Evolutionary conservation across 108 stramenopile species (phyloP), one percentile per base, ranked within the genome.

Genomic region (Hondaea fermentalgiana): DNA sequence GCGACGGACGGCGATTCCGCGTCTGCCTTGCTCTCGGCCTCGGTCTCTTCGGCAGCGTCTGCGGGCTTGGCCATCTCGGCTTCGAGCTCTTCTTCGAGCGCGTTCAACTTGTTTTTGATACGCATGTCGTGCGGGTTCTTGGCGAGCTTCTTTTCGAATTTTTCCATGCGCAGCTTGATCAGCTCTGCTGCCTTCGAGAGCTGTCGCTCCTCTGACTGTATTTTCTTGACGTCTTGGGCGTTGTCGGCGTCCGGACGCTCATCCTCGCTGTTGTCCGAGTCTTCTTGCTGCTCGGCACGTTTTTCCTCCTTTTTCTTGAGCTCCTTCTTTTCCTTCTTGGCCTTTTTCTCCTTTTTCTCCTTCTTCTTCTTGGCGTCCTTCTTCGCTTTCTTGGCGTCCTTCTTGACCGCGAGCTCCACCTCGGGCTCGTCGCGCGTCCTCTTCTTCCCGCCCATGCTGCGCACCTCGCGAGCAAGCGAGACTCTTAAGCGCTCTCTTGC

Each of bases 141-240:
- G 45, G 45, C 76, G n/a, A 53, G 45, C 23, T 83, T 83, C 42
- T 69, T 69, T 23, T 69, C 17, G 42, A 69, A 69, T 23, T 69
- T 69, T 17, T 69, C 64, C 25, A 69, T 17, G 64, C 64, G 64
- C 64, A 88, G 92, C 1, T 96, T 72, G 45, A 87, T 87, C 60
- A 94, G 95, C 23, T 94, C 89, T 28, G 92, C 91, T 87, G 94
- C 93, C 29, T 95, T 89, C 23, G 87, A 57, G 35, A 91, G 35
- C 35, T 35, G 35, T 35, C 35, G 35, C 35, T 35, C 35, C 2
- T 35, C 35, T 35, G 35, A 35, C 35, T 35, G 35, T 35, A 2
- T 35, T 35, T 35, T 35, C 0, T 35, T 35, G 35, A 35, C 35
- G 35, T 35, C 35, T 35, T 35, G 35, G 35, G 35, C 35, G 35